Base-by-base conservation (phyloP, 139 green algal genomes). In the Chlorella sp. region DNA sequence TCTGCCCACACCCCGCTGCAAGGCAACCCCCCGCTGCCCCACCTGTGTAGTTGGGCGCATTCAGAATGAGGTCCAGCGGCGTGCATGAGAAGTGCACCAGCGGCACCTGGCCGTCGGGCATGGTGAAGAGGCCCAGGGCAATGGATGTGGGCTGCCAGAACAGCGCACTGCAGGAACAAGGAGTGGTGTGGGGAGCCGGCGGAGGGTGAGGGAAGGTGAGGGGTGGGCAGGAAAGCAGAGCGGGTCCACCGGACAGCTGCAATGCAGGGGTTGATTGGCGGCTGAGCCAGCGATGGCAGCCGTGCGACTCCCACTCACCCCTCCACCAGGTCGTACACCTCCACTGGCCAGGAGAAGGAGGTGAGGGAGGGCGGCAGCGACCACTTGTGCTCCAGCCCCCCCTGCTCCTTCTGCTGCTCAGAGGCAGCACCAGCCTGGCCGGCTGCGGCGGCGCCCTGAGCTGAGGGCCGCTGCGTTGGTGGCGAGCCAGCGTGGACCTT, bases 61-160 rank as follows among this genome's bases (percentile, higher is more conserved):
- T 91, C 30, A 94, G 39, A 28, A 87, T 63, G 2, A 65, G 74
- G 21, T 34, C 28, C 2, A 94, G 41, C 9, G 72, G 60, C 0
- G 85, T 72, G 36, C 86, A n/a, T 1, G 87, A 86, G 1, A 94
- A 44, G 84, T 94, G 90, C 38, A 94, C 81, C 55, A 91, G 89
- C 11, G 60, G 36, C 17, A 75, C 57, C 12, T 62, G 28, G 23
- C 34, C 20, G 63, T 83, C 26, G 2, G 47, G 64, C 81, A 74
- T 68, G 65, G 76, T 68, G 67, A 91, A 88, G 68, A 89, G 74
- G 5, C 84, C 63, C 39, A 92, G 32, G 0, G 75, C 78, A 13
- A 90, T 84, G 75, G 76, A 83, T 39, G 74, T 74, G 15, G 74
- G 84, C 30, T 86, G 62, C 32, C 90, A 51, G 64, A 91, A 89